Evolutionary conservation across 1,284 basidiomycete species (phyloP).

Genomic region (Ustilago cynodontis): DNA sequence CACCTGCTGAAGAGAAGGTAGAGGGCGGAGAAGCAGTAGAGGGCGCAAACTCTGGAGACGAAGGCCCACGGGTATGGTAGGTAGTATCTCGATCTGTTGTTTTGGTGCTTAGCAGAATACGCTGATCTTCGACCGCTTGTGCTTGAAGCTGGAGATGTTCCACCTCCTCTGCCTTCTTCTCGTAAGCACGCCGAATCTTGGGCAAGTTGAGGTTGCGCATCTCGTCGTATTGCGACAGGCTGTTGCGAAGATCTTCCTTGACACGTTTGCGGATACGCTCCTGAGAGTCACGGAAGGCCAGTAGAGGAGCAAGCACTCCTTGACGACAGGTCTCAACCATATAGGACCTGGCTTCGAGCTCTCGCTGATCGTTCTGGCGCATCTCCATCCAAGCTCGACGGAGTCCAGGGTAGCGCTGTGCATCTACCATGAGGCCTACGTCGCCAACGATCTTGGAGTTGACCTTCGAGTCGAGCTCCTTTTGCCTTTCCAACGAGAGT

Average conservation of each 20-base stretch:
- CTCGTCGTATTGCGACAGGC: conserved; percentile 61
- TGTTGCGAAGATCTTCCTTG: conserved; percentile 62
- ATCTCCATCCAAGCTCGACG: conserved; percentile 58
- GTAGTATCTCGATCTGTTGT: conserved; percentile 24
- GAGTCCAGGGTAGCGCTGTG: conserved; percentile 36
- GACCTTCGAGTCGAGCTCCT: conserved; percentile 61
- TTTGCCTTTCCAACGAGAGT: conserved; percentile 52
- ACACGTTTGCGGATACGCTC: conserved; percentile 65
- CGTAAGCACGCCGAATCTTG: conserved; percentile 59
- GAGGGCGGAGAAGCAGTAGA: conserved; percentile 22
- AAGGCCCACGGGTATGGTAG: conserved; percentile 14
- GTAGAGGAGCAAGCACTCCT: conserved; percentile 55
- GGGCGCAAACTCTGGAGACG: conserved; percentile 24
- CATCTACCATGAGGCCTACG: conserved; percentile 48
- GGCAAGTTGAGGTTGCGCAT: conserved; percentile 61
- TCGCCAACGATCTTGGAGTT: conserved; percentile 55
- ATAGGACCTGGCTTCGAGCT: conserved; percentile 60
- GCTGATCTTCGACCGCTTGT: conserved; percentile 66
- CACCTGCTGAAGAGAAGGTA: conserved; percentile 8
- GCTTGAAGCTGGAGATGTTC: conserved; percentile 62
- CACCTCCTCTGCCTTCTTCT: conserved; percentile 65
- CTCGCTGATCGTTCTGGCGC: conserved; percentile 54
- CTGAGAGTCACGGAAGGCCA: conserved; percentile 64
- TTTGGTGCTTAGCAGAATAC: conserved; percentile 52
- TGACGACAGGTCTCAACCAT: conserved; percentile 54